Base-by-base conservation (phyloP, 176 grass and related monocot genomes). In the Sorghum bicolor region DNA sequence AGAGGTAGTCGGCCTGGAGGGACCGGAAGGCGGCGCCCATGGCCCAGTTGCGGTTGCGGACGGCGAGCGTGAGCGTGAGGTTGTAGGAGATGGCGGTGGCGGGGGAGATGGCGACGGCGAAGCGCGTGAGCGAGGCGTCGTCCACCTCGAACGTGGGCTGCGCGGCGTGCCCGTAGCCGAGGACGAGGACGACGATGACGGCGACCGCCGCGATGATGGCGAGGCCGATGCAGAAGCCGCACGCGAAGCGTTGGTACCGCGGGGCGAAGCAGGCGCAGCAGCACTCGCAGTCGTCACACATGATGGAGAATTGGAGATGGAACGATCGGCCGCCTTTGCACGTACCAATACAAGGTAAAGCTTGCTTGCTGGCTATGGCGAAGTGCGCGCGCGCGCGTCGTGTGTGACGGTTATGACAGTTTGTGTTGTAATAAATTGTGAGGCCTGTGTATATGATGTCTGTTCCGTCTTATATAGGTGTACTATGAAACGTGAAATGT, bases 1-100 rank as follows among this genome's bases (percentile, higher is more conserved):
- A 91, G 60, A 62, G 83, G 36, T 83, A 91, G 22, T 75, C 60
- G 31, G 78, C 81, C 17, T 88, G 75, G 76, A 91, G 85, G 57
- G 77, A 74, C 29, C 85, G 66, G 80, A 88, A 67, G 5, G 80
- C 31, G 50, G 41, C 75, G 58, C 28, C 26, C 82, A 88, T 88
- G 41, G 80, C 50, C 85, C 89, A 84, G 77, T 83, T 82, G 6
- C 20, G 79, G 80, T 91, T 91, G 67, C 77, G 70, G 17, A 73
- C 86, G 64, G 75, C 39, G 37, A 91, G 30, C 24, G 69, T 30
- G 26, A 88, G 62, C 39, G 75, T 88, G 50, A 91, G 81, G 63
- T 85, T 91, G 85, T 88, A 91, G 64, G 69, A 61, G 79, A 91
- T 4, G 37, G 82, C 13, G 41, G 85, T 58, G 53, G 20, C 22